phyloP scores from a whole-genome alignment of 306 rosid species.

The Trifolium repens region DNA sequence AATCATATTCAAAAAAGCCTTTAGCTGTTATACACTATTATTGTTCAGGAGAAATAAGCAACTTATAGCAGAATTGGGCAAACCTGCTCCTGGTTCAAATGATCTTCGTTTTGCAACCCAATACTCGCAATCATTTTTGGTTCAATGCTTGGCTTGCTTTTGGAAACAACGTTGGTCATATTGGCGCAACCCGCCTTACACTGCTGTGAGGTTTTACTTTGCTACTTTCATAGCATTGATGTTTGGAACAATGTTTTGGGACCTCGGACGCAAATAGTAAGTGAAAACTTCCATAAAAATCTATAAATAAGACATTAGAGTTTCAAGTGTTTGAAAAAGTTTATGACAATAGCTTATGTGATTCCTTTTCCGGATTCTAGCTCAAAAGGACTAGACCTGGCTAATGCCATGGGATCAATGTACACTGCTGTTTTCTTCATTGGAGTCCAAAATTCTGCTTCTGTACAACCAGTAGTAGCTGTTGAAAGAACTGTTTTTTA shows the following conservation, averaged over 20 bases:
- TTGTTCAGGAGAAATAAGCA: conserved; percentile 75
- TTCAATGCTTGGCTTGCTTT: conserved; percentile 75
- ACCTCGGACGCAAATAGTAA: conserved; percentile 52
- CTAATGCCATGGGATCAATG: conserved; percentile 62
- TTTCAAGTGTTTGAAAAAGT: too few relatives aligned
- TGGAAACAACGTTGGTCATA: conserved; percentile 70
- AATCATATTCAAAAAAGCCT: not conserved
- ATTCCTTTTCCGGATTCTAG: conserved; percentile 29
- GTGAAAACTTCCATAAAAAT: conserved; percentile 8
- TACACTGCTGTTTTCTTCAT: conserved; percentile 57
- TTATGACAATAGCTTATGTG: not conserved
- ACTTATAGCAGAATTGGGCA: conserved; percentile 62
- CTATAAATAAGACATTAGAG: not conserved
- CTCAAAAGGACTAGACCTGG: conserved; percentile 39
- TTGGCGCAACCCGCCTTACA: conserved; percentile 34
- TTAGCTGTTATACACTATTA: not conserved
- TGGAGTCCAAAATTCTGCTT: conserved; percentile 53
- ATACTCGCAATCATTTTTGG: conserved; percentile 51
- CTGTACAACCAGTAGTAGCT: conserved; percentile 62
- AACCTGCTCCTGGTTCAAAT: conserved; percentile 58
- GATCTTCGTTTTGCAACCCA: conserved; percentile 65
- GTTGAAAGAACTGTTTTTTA: conserved; percentile 65
- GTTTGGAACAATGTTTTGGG: conserved; percentile 36
- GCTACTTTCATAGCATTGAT: conserved; percentile 47
- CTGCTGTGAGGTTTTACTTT: conserved; percentile 54